Evolutionary conservation across 768 basidiomycete species (phyloP), one percentile per base, ranked within the genome.

Genomic region (Ramaria rubella): DNA sequence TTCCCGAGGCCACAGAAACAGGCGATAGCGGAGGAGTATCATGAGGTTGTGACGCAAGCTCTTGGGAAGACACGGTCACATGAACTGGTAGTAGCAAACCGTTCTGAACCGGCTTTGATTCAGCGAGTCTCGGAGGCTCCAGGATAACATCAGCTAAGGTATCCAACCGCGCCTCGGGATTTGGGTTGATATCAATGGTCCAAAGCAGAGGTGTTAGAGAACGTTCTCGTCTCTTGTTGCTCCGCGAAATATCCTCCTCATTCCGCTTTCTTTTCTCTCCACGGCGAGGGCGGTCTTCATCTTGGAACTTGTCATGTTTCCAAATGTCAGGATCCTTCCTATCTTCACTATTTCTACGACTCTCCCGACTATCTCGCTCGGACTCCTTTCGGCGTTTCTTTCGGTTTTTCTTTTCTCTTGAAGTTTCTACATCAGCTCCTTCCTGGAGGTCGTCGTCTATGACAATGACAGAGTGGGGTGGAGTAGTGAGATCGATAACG

Each of bases 11-110:
- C 3, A 52, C 52, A 3, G 58, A 59, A 17, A 27, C 17, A 19
- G 60, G 60, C 17, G 60, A 52, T 9, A 34, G 19, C 7, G 19
- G 36, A 21, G 45, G 34, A 17, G 48, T 46, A 17, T 21, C 53
- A 21, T 83, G 81, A 34, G 72, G 65, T 17, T 77, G 71, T 14
- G 73, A 67, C 17, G 81, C 66, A 19, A 84, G 75, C 57, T 79
- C 73, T 27, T 76, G 68, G 3, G 79, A 76, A 52, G 81, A 71
- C 5, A 90, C 74, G 7, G 76, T 77, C 24, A 90, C 89, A 69
- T 91, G 88, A 1, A 81, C 69, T 0, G 89, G 89, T 11, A 91
- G 72, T 23, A 88, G 69, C 12, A 91, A 61, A 48, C 59, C 46
- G 15, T 40, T 23, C 15, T 58, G 29, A 23, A 26, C 43, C 33